Conservation (phyloP, 83 land plant genomes). For the Thuja plicata region DNA sequence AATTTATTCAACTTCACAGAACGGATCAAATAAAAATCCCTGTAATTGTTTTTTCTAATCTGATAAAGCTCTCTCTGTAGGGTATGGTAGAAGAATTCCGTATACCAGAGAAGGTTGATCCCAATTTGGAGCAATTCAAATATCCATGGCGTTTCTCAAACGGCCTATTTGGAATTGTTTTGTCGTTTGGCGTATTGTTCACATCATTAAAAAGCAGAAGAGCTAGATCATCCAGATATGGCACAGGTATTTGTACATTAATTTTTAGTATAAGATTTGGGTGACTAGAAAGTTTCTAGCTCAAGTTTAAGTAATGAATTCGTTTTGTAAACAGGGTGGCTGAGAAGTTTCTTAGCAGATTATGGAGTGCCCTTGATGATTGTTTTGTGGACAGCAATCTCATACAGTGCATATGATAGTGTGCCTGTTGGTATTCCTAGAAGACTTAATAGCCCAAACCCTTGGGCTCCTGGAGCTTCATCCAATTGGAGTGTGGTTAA, state of each 20-base stretch:
- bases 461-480: conserved; percentile 19
- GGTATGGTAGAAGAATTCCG: conserved; percentile 1
- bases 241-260: conserved; percentile 2
- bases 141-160: conserved; percentile 15
- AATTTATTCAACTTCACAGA: too few species aligned
- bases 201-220: conserved; percentile 20
- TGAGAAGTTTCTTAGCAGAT: conserved; percentile 18
- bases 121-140: conserved; percentile 2
- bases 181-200: conserved; percentile 14
- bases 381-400: conserved; percentile 20
- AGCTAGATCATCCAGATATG: conserved; percentile 17
- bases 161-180: conserved; percentile 7
- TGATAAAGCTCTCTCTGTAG: not conserved
- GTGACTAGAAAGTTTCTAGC: too few species aligned
- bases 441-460: conserved; percentile 16
- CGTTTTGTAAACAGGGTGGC: conserved; percentile 10
- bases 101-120: not conserved
- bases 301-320: too few species aligned
- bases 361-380: conserved; percentile 25
- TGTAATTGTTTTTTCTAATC: not conserved
- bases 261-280: too few species aligned
- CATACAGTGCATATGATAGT: conserved; percentile 5
- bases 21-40: too few species aligned
- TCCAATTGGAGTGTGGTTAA: conserved; percentile 15
- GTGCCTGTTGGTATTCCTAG: conserved; percentile 20